A percentile compares a stretch with the other conserved stretches of the same genome.
These are phyloP conservation scores for Acanthamoeba polyphaga DNA, from an alignment of 208 protist genomes.

Conservation along the genomic window DNA sequence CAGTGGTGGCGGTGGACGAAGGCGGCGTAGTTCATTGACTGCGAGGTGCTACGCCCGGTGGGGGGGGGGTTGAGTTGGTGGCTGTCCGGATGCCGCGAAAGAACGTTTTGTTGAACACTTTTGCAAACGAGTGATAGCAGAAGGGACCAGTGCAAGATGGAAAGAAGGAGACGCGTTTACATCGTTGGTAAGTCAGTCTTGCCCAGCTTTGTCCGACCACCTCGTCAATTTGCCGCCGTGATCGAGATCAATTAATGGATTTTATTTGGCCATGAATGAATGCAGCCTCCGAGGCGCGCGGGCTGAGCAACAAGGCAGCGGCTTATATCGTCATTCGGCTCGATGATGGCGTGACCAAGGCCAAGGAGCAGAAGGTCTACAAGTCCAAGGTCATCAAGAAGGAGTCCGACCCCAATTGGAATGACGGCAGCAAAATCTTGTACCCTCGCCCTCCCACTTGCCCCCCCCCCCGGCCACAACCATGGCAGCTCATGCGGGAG, in stretches of 20 bases:
- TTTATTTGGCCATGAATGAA: background rate
- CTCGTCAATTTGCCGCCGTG: too few species aligned
- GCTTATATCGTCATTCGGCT: constrained; percentile 44
- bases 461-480: too few species aligned
- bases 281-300: constrained; percentile 39
- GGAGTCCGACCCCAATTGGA: constrained; percentile 67
- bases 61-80: too few species aligned
- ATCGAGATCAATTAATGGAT: background rate
- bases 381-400: constrained; percentile 68
- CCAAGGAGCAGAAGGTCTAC: constrained; percentile 67
- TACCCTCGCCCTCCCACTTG: background rate
- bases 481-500: background rate
- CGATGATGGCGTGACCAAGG: constrained; percentile 62
- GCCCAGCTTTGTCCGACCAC: background rate
- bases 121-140: too few species aligned
- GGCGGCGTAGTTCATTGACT: too few species aligned
- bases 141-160: background rate
- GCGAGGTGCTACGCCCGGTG: too few species aligned
- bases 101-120: too few species aligned
- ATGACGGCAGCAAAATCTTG: constrained; percentile 75
- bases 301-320: background rate
- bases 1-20: too few species aligned
- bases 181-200: background rate
- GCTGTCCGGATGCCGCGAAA: too few species aligned
- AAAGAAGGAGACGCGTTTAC: background rate